Evolutionary conservation across 192 early-diverging fungal species (phyloP), one percentile per base, ranked within the genome.

Genomic region (Coemansia sp.): DNA sequence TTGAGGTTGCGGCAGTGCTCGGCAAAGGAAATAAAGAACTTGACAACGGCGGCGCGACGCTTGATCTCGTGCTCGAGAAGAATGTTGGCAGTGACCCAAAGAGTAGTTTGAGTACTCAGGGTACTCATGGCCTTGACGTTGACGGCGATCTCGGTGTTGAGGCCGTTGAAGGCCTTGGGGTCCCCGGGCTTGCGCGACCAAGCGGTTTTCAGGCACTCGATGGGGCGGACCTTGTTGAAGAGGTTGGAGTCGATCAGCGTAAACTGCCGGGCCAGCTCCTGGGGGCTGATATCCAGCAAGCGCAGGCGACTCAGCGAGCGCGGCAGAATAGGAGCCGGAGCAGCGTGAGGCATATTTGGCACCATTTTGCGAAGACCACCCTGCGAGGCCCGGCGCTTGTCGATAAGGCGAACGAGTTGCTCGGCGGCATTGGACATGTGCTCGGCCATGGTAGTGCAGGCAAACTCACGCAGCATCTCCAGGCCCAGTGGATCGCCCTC

Each of bases 181-280:
- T 88, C 80, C 13, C 88, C 86, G 22, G 87, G 88, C 70, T 86
- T 91, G 64, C 76, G 75, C 43, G 78, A 81, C 97, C 97, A 99
- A 15, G 94, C 96, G 67, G 96, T 94, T 67, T 92, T 90, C 63
- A 99, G 74, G 70, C 93, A 96, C 84, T 99, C 97, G 11, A 90
- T 87, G 9, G 94, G 92, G 47, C 90, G 88, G 72, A 99, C 93
- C 66, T 88, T 87, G 75, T 88, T 91, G 72, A 92, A 98, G 34
- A 92, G 76, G 34, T 86, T 89, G n/a, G 87, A 90, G 69, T 97
- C 96, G 86, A 96, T 89, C 68, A 99, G 87, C 6, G 97, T 99
- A 70, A 99, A 86, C 82, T 99, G 97, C 29, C 97, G 90, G 3
- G 95, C 96, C 41, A 98, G 84, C 80, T 99, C 97, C 42, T 93